These are phyloP conservation scores for Colletotrichum godetiae DNA, from an alignment of 2,329 filamentous ascomycete species.

Conservation along the genomic window DNA sequence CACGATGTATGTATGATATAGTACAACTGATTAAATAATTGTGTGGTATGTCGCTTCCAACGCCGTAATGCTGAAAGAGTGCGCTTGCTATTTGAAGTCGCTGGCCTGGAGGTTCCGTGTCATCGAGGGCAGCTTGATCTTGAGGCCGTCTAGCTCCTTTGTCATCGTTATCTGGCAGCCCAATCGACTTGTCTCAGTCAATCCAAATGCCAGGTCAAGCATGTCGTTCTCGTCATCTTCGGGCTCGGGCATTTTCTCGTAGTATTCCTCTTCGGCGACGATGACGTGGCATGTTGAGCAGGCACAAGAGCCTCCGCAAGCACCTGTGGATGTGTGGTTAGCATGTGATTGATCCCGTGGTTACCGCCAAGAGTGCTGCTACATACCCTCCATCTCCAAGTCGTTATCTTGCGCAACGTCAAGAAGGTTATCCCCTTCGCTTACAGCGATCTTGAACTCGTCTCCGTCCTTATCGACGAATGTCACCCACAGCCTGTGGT, in stretches of 20 bases:
- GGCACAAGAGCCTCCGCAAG: constrained; percentile 93
- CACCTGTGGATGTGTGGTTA: constrained; percentile 61
- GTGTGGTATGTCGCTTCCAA: constrained; percentile 17
- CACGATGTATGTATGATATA: constrained; percentile 27
- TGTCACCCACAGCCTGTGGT: constrained; percentile 80
- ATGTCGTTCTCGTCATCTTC: constrained; percentile 89
- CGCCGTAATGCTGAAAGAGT: constrained; percentile 1
- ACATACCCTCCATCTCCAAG: constrained; percentile 90
- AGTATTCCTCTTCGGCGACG: constrained; percentile 77
- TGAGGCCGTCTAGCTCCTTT: constrained; percentile 87
- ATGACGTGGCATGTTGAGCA: constrained; percentile 96
- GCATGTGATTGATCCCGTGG: not conserved
- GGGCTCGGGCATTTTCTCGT: constrained; percentile 82
- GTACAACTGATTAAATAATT: constrained; percentile 33
- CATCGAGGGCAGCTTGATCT: constrained; percentile 89
- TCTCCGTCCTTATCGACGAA: constrained; percentile 93
- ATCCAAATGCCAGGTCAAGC: constrained; percentile 89
- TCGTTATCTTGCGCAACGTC: constrained; percentile 96
- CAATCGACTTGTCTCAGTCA: constrained; percentile 85
- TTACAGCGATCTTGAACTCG: constrained; percentile 81
- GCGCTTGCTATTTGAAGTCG: constrained; percentile 73
- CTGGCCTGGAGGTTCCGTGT: constrained; percentile 95
- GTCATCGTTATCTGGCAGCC: constrained; percentile 94
- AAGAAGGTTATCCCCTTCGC: constrained; percentile 89
- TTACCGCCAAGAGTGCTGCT: not conserved